Evolutionary conservation across 202 grass and related monocot genomes (phyloP).

Genomic region (Schoenoplectus triqueter): DNA sequence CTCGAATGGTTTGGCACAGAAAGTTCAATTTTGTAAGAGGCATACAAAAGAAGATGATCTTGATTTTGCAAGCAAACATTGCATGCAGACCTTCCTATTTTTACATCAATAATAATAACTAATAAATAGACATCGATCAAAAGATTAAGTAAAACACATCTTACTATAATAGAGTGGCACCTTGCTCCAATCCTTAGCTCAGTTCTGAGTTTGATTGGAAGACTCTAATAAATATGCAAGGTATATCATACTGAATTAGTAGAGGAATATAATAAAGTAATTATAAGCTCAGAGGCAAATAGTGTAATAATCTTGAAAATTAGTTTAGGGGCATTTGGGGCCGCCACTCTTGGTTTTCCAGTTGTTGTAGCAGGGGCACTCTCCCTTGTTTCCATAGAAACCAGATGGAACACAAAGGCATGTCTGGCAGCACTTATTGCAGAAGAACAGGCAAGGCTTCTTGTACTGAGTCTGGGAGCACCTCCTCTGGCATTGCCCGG

Average conservation of each 20-base stretch:
- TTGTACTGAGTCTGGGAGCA: slow-evolving; percentile 68
- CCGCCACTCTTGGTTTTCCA: slow-evolving; percentile 83
- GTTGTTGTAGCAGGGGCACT: slow-evolving; percentile 87
- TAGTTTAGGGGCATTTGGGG: slow-evolving; percentile 74
- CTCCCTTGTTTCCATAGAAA: slow-evolving; percentile 76
- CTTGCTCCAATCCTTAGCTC: slow-evolving; percentile 36
- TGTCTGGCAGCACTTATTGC: slow-evolving; percentile 65
- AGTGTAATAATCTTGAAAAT: background rate
- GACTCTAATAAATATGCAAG: slow-evolving; percentile 26
- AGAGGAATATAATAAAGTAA: slow-evolving; percentile 9
- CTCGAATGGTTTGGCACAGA: no score
- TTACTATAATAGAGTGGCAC: background rate
- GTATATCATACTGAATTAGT: background rate
- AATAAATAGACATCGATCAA: slow-evolving; percentile 25
- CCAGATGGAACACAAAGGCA: slow-evolving; percentile 82
- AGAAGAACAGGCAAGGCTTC: slow-evolving; percentile 82
- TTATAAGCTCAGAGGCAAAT: background rate
- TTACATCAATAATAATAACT: background rate
- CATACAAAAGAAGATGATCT: background rate
- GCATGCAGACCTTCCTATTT: background rate
- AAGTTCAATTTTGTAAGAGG: background rate
- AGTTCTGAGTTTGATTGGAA: slow-evolving; percentile 41
- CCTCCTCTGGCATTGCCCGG: slow-evolving; percentile 54
- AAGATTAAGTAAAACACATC: slow-evolving; percentile 27
- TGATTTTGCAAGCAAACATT: background rate